Percentiles rank a stretch among this genome's conserved stretches.
phyloP scores from a whole-genome alignment of 2,329 filamentous ascomycete species.

The Pseudofabraea citricarpa region DNA sequence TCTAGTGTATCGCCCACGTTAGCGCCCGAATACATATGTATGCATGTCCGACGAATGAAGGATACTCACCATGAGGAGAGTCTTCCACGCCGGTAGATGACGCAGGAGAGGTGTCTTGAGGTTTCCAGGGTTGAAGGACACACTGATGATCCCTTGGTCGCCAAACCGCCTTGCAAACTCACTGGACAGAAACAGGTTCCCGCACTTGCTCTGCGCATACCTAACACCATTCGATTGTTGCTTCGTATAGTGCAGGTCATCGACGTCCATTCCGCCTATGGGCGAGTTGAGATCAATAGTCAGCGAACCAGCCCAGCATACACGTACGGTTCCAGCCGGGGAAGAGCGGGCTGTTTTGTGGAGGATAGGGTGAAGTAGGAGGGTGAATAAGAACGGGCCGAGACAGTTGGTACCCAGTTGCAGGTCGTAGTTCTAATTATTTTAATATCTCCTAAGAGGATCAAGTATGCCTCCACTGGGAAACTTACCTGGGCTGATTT shows the following conservation, averaged over 20 bases:
- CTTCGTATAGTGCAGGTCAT: neutral
- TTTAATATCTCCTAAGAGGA: too few relatives aligned
- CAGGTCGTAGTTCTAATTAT: slow-evolving; percentile 29
- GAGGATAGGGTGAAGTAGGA: slow-evolving; percentile 23
- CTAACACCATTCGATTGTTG: neutral
- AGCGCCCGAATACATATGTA: too few relatives aligned
- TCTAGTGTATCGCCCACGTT: too few relatives aligned
- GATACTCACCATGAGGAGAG: neutral
- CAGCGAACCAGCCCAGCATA: slow-evolving; percentile 7
- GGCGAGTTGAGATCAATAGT: neutral
- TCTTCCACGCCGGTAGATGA: neutral
- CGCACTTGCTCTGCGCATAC: slow-evolving; percentile 12
- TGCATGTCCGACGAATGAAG: too few relatives aligned
- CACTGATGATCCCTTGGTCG: slow-evolving; percentile 6
- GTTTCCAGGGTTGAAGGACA: neutral
- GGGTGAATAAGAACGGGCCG: slow-evolving; percentile 29
- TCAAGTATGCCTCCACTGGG: too few relatives aligned
- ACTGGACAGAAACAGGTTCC: slow-evolving; percentile 4
- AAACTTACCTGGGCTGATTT: too few relatives aligned
- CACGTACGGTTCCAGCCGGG: slow-evolving; percentile 1
- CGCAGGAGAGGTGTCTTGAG: neutral
- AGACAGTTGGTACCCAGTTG: slow-evolving; percentile 29
- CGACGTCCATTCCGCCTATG: slow-evolving; percentile 5
- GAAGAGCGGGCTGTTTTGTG: slow-evolving; percentile 1
- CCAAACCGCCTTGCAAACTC: slow-evolving; percentile 7